Evolutionary conservation across 225 moss, liverwort and hornwort genomes (phyloP), one percentile per base, ranked within the genome.

Genomic region (Pseudoscleropodium purum): DNA sequence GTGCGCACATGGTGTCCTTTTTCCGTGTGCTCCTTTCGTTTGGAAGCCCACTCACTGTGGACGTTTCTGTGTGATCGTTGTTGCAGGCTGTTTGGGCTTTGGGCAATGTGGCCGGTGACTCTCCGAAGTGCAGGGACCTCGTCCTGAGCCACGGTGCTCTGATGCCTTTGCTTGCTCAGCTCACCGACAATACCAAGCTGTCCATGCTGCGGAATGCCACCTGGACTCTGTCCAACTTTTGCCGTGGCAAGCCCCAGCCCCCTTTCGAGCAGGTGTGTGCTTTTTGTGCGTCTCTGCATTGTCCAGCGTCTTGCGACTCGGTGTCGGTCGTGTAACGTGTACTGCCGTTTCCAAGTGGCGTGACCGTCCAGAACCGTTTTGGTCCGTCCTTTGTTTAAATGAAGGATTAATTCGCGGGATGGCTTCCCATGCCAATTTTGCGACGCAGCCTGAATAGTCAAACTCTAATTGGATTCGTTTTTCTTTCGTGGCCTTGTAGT

Each of bases 41-140:
- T 66, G 20, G 37, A 37, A 49, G 23, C 1, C 31, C 8, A 7
- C 65, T 89, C 3, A 91, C 57, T 39, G 11, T 41, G 65, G 11
- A 30, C 25, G 7, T 41, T 37, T 77, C 17, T 29, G 17, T 33
- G 3, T 33, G 6, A 15, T 36, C 13, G 7, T 24, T 47, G 19
- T 19, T 89, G 92, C 95, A 99, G 99, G 99, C 99, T 74, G 99
- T 99, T 4, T 99, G 99, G 99, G 99, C 99, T 59, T 92, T 99
- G 77, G 99, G 99, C 60, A 99, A 99, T 51, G 97, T 99, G 59
- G 99, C 99, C 27, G 99, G 99, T 47, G 99, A 99, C 89, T 99
- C 99, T 60, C 99, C 99, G 4, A 96, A 96, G 89, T 99, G 99
- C 84, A 91, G 99, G 49, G 99, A 99, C 73, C 91, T 99, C 56